These are phyloP conservation scores for Barbarea vulgaris DNA, from an alignment of 345 rosid species.

Conservation along the genomic window DNA sequence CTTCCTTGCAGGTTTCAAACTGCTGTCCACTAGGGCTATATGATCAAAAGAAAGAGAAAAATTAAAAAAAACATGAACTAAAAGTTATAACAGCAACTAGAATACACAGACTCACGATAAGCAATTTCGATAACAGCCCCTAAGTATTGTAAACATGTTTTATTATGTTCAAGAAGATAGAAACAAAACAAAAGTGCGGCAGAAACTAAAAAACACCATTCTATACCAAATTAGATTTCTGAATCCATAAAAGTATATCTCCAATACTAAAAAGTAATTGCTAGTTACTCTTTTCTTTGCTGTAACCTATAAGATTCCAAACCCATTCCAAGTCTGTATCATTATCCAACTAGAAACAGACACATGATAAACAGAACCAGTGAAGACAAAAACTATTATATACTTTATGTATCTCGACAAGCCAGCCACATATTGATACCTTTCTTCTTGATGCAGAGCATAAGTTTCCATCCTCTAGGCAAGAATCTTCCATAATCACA, in stretches of 20 bases:
- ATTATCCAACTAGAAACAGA: conserved; percentile 9
- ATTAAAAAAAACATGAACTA: not conserved
- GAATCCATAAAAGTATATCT: not conserved
- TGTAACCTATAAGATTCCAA: conserved; percentile 1
- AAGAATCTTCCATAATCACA: conserved; percentile 51
- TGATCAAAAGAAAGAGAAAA: not conserved
- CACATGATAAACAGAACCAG: conserved; percentile 15
- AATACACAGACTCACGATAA: no score
- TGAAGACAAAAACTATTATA: conserved; percentile 20
- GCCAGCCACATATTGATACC: conserved; percentile 49
- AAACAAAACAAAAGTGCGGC: not conserved
- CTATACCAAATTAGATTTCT: not conserved
- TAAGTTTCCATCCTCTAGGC: conserved; percentile 73
- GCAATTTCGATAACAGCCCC: conserved; percentile 7
- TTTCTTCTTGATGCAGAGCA: conserved; percentile 60
- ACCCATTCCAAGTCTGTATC: not conserved
- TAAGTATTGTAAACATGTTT: not conserved
- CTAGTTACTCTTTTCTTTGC: not conserved
- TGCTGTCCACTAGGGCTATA: conserved; percentile 77
- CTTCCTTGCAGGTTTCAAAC: conserved; percentile 77
- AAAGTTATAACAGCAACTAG: no score
- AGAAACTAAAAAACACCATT: conserved; percentile 16
- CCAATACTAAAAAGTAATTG: not conserved
- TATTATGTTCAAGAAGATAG: not conserved
- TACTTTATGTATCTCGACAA: conserved; percentile 74